Conservation (phyloP, 768 basidiomycete species). For the Suillus discolor region DNA sequence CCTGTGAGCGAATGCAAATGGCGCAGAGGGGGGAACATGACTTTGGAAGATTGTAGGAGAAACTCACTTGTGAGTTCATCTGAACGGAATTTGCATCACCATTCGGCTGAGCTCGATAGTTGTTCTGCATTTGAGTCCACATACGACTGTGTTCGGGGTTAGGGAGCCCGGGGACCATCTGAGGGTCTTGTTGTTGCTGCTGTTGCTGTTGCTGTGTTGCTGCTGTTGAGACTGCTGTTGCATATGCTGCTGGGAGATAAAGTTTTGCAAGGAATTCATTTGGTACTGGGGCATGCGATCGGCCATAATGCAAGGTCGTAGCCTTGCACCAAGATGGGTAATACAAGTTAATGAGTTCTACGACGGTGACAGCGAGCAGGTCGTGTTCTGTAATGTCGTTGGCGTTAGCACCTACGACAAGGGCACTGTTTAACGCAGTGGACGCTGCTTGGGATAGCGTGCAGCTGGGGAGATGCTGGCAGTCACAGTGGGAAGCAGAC, state of each 20-base stretch:
- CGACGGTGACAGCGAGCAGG: conserved; percentile 25
- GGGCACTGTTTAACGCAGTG: conserved; percentile 51
- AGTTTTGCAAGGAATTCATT: conserved; percentile 49
- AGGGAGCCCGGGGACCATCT: conserved; percentile 41
- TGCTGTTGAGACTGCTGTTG: conserved; percentile 41
- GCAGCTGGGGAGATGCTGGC: conserved; percentile 46
- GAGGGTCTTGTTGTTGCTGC: conserved; percentile 42
- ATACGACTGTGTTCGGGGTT: conserved; percentile 55
- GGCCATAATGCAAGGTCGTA: conserved; percentile 52
- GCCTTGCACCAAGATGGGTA: conserved; percentile 28
- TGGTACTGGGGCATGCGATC: conserved; percentile 59
- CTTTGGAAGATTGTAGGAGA: conserved; percentile 7
- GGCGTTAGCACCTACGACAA: conserved; percentile 29
- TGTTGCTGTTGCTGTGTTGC: conserved; percentile 44
- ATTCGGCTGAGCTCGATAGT: conserved; percentile 45
- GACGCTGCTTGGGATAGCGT: conserved; percentile 37
- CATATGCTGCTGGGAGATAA: conserved; percentile 47
- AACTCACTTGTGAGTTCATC: conserved; percentile 51
- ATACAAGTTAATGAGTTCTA: conserved; percentile 32
- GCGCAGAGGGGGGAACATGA: conserved; percentile 12
- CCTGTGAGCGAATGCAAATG: conserved; percentile 21
- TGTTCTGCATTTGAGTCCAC: conserved; percentile 53
- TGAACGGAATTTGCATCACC: conserved; percentile 43
- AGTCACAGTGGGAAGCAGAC: conserved; percentile 59
- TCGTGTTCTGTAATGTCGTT: conserved; percentile 25